phyloP scores from a whole-genome alignment of 345 rosid species.

The Xanthoceras sorbifolium region DNA sequence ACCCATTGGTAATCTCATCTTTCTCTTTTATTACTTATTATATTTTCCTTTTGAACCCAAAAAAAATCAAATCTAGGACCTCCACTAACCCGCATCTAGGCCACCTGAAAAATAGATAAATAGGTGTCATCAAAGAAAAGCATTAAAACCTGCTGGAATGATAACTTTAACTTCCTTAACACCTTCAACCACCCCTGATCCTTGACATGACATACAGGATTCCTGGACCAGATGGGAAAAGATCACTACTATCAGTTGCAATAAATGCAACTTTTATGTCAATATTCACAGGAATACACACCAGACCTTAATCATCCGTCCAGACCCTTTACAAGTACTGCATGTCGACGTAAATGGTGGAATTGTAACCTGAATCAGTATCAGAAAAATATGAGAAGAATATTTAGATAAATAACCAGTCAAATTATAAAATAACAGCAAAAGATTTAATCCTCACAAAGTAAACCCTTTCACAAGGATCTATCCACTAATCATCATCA shows the following conservation, averaged over 20 bases:
- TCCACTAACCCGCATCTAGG: not conserved
- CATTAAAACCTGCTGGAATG: slow-evolving; percentile 71
- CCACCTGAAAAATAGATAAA: not conserved
- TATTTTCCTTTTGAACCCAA: slow-evolving; percentile 13
- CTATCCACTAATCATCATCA: slow-evolving; percentile 27
- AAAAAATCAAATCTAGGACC: slow-evolving; percentile 15
- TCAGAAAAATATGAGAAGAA: slow-evolving; percentile 11
- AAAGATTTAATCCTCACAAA: slow-evolving; percentile 20
- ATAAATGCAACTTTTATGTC: not conserved
- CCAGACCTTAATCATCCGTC: slow-evolving; percentile 68
- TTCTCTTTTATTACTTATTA: not conserved
- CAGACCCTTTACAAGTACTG: slow-evolving; percentile 71
- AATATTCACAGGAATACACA: slow-evolving; percentile 13
- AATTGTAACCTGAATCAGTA: slow-evolving; percentile 65
- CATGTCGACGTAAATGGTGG: slow-evolving; percentile 94
- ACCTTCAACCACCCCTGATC: slow-evolving; percentile 81
- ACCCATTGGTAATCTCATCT: slow-evolving; percentile 8
- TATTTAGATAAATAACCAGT: slow-evolving; percentile 12
- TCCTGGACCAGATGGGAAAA: slow-evolving; percentile 51
- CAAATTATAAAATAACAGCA: slow-evolving; percentile 1
- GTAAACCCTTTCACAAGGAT: slow-evolving; percentile 12
- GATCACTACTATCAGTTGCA: slow-evolving; percentile 1
- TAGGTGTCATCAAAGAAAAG: slow-evolving; percentile 18
- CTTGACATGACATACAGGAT: slow-evolving; percentile 65
- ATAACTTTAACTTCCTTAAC: slow-evolving; percentile 65